Percentiles rank a stretch among this genome's conserved stretches.
phyloP scores from a whole-genome alignment of 1,139 yeast genomes.

The Taphrina sp. region DNA sequence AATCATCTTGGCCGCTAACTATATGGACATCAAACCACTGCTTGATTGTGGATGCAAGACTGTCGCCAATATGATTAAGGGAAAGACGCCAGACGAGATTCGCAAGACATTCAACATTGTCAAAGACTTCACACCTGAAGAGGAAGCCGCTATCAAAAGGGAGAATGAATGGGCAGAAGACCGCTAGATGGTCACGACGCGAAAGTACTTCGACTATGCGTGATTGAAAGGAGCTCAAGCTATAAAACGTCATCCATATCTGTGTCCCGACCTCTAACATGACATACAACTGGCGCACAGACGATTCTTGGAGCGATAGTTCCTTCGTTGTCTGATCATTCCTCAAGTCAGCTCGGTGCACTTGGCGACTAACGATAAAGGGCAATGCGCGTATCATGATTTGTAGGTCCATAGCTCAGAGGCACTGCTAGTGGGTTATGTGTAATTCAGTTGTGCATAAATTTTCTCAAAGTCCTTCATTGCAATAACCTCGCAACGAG shows the following conservation, averaged over 20 bases:
- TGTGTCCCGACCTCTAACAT: background rate
- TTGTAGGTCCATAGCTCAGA: no score
- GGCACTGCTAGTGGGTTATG: no score
- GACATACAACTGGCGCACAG: slow-evolving; percentile 11
- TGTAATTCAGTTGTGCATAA: no score
- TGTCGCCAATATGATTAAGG: slow-evolving; percentile 97
- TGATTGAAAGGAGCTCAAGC: background rate
- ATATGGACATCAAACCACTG: slow-evolving; percentile 86
- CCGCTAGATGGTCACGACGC: slow-evolving; percentile 52
- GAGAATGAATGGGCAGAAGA: slow-evolving; percentile 87
- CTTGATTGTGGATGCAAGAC: slow-evolving; percentile 95
- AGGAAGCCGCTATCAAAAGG: slow-evolving; percentile 94
- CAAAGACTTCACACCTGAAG: slow-evolving; percentile 96
- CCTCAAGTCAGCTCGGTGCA: no score
- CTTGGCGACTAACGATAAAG: no score
- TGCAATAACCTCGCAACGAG: no score
- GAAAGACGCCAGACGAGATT: slow-evolving; percentile 93
- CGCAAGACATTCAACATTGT: slow-evolving; percentile 91
- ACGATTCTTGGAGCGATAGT: no score
- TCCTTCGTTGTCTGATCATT: no score
- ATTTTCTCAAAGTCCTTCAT: no score
- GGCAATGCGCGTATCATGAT: no score
- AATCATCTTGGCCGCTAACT: slow-evolving; percentile 88
- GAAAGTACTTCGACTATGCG: background rate
- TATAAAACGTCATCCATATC: background rate